phyloP scores from a whole-genome alignment of 148 eudicot genomes.

The Rhododendron ovatum region DNA sequence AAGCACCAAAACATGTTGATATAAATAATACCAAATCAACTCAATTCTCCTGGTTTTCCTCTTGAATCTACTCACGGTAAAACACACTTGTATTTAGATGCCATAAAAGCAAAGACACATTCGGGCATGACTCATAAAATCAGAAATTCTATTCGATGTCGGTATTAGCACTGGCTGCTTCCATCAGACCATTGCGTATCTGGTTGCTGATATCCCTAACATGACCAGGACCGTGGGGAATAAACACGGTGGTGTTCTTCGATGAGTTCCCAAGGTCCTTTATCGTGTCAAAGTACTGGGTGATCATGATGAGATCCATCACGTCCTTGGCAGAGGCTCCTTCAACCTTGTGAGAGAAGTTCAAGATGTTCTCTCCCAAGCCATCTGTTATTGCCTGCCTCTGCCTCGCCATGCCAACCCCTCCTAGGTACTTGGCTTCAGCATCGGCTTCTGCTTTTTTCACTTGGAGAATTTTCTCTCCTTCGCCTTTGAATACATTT shows the following conservation, averaged over 20 bases:
- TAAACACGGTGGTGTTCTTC: constrained; percentile 86
- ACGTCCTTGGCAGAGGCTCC: constrained; percentile 90
- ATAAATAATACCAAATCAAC: not conserved
- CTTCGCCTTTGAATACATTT: constrained; percentile 93
- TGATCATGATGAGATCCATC: constrained; percentile 97
- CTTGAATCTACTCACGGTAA: not conserved
- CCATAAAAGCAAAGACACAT: too few relatives aligned
- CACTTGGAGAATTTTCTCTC: constrained; percentile 79
- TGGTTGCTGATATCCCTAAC: constrained; percentile 84
- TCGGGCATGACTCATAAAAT: not conserved
- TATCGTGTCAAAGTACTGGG: constrained; percentile 93
- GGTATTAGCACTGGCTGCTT: constrained; percentile 48
- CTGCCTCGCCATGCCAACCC: constrained; percentile 95
- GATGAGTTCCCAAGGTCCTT: constrained; percentile 90
- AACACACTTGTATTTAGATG: not conserved
- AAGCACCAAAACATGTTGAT: not conserved
- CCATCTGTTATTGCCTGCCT: constrained; percentile 99
- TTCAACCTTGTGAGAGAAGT: constrained; percentile 85
- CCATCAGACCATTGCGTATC: constrained; percentile 91
- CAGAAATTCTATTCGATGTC: not conserved
- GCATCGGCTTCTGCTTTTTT: constrained; percentile 96
- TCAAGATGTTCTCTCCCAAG: constrained; percentile 83
- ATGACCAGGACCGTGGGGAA: constrained; percentile 97
- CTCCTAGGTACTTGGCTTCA: constrained; percentile 89
- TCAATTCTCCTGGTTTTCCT: not conserved